Conservation (phyloP, 2,329 filamentous ascomycete species). For the Neonectria coccinea region DNA sequence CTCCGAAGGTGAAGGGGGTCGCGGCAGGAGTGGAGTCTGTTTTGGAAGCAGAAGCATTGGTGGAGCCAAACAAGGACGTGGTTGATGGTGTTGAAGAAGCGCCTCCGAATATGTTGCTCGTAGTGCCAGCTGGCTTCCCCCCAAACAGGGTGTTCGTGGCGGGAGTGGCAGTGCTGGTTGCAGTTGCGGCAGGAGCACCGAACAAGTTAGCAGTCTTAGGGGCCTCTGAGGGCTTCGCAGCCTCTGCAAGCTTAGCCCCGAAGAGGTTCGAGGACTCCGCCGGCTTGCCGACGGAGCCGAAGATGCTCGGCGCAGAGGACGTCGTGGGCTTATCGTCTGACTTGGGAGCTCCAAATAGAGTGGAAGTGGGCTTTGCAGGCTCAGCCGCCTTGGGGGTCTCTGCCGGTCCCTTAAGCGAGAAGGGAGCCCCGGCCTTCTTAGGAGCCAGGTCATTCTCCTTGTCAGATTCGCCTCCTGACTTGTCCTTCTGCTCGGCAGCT, state of each 20-base stretch:
- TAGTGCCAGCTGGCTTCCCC: conserved; percentile 41
- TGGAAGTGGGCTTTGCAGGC: conserved; percentile 39
- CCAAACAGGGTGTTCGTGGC: conserved; percentile 41
- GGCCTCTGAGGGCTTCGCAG: conserved; percentile 45
- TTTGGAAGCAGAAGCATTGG: conserved; percentile 36
- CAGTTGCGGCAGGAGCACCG: conserved; percentile 38
- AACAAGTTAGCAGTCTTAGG: conserved; percentile 49
- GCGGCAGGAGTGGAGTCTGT: conserved; percentile 38
- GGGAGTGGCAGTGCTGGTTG: conserved; percentile 31
- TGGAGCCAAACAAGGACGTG: conserved; percentile 45
- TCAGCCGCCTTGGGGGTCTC: conserved; percentile 47
- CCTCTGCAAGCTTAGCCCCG: conserved; percentile 48
- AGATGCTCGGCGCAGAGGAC: conserved; percentile 46
- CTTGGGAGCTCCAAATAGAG: conserved; percentile 45
- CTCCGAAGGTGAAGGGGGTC: conserved; percentile 52
- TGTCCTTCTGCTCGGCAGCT: conserved; percentile 44
- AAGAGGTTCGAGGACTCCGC: conserved; percentile 51
- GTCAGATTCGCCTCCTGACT: conserved; percentile 56
- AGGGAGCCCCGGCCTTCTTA: conserved; percentile 46
- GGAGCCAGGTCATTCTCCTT: conserved; percentile 57
- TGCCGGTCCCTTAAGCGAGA: conserved; percentile 47
- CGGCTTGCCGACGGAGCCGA: conserved; percentile 51
- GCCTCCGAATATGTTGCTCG: conserved; percentile 48
- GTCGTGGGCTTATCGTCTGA: conserved; percentile 41
- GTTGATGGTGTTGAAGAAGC: conserved; percentile 37